A percentile compares a stretch with the other conserved stretches of the same genome.
These are phyloP conservation scores for Anthoceros angustus DNA, from an alignment of 225 moss, liverwort and hornwort genomes.

Conservation along the genomic window DNA sequence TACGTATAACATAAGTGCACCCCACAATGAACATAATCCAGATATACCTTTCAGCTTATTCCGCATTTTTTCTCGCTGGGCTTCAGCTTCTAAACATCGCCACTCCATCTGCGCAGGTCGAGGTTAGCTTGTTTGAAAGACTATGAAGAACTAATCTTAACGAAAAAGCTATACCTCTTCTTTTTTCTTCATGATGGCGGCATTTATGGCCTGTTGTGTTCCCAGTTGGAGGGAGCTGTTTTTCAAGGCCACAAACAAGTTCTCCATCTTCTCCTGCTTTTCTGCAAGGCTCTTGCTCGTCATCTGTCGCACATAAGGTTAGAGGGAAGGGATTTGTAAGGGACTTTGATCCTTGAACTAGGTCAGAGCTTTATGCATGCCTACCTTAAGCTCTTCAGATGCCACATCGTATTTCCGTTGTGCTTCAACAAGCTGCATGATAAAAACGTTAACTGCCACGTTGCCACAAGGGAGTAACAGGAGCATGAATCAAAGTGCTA, in stretches of 20 bases:
- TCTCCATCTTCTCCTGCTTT: conserved; percentile 30
- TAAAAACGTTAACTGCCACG: not conserved
- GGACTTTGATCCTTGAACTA: conserved; percentile 9
- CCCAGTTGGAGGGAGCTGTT: conserved; percentile 25
- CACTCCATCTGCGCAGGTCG: conserved; percentile 38
- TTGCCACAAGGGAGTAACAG: not conserved
- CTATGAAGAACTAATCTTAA: not conserved
- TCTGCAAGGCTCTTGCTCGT: conserved; percentile 15
- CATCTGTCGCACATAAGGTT: conserved; percentile 8
- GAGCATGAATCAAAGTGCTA: not conserved
- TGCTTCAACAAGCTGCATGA: conserved; percentile 21
- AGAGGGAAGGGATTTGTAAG: not conserved
- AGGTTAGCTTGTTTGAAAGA: not conserved
- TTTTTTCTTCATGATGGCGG: conserved; percentile 49
- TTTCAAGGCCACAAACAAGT: conserved; percentile 27
- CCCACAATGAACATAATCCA: too few species aligned
- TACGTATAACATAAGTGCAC: too few species aligned
- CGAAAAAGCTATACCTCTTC: conserved; percentile 29
- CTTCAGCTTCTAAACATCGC: conserved; percentile 45
- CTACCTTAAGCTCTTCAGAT: conserved; percentile 21
- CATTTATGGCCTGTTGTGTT: conserved; percentile 42
- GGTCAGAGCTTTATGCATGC: not conserved
- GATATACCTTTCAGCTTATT: conserved; percentile 3
- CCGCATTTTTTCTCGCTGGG: conserved; percentile 20
- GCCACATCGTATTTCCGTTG: conserved; percentile 15